These are phyloP conservation scores for Iris macrosiphon DNA, from an alignment of 106 monocot genomes.

Conservation along the genomic window DNA sequence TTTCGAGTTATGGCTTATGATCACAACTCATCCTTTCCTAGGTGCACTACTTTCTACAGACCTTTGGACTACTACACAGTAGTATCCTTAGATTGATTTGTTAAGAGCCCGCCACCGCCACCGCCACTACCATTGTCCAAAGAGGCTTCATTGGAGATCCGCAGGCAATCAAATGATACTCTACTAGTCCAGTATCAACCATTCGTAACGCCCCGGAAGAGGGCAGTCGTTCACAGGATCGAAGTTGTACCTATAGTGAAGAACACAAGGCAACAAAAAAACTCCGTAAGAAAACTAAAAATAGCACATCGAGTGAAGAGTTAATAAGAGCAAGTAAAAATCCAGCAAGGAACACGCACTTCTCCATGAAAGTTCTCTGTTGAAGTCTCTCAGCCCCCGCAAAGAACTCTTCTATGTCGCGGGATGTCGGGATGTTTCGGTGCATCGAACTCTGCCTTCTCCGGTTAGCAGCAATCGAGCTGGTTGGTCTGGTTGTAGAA, in stretches of 20 bases:
- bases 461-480: constrained; percentile 7
- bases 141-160: constrained; percentile 19
- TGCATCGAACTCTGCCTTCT: constrained; percentile 14
- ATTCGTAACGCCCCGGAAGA: constrained; percentile 57
- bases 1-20: not conserved
- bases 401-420: constrained; percentile 80
- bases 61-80: not conserved
- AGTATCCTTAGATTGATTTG: not conserved
- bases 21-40: not conserved
- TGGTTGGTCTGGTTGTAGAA: constrained; percentile 40
- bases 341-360: constrained; percentile 18
- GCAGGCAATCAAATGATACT: not conserved
- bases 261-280: not conserved
- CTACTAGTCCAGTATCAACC: constrained; percentile 50
- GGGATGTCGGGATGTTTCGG: constrained; percentile 28
- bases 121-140: not conserved
- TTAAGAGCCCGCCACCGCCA: not conserved
- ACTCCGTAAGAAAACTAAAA: not conserved
- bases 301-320: not conserved
- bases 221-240: constrained; percentile 66
- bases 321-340: not conserved
- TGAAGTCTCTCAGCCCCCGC: constrained; percentile 55
- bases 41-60: constrained; percentile 14
- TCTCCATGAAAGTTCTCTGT: constrained; percentile 51
- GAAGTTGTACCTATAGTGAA: constrained; percentile 56